A percentile compares a stretch with the other conserved stretches of the same genome.
Conservation (phyloP, 1,284 basidiomycete genomes). For the Violaceomyces palustris region DNA sequence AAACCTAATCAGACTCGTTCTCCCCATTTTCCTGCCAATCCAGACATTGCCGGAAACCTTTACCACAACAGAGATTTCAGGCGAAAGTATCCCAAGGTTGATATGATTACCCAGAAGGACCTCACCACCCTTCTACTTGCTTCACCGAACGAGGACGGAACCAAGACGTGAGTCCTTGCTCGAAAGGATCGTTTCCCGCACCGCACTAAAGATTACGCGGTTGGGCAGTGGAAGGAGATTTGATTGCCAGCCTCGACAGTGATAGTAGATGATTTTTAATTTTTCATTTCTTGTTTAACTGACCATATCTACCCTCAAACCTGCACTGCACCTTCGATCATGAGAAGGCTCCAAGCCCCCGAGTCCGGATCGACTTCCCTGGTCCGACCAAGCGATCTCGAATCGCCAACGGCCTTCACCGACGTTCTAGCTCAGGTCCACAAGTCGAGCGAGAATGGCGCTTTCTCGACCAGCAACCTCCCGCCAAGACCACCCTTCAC, state of each 20-base stretch:
- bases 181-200: too few relatives aligned
- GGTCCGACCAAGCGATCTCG: conserved; percentile 43
- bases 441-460: conserved; percentile 14
- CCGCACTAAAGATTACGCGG: too few relatives aligned
- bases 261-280: too few relatives aligned
- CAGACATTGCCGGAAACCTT: conserved; percentile 37
- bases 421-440: conserved; percentile 49
- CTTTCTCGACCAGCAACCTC: conserved; percentile 43
- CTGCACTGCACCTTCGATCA: too few relatives aligned
- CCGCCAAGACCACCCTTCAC: conserved; percentile 49
- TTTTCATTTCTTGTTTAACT: too few relatives aligned
- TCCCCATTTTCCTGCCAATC: too few relatives aligned
- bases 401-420: conserved; percentile 49
- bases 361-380: conserved; percentile 38
- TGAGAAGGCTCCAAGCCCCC: conserved; percentile 42
- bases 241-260: too few relatives aligned
- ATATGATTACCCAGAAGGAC: conserved; percentile 50
- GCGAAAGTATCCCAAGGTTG: conserved; percentile 77
- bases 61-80: conserved; percentile 95
- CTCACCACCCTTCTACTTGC: conserved; percentile 72
- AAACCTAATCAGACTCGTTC: too few relatives aligned
- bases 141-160: conserved; percentile 61
- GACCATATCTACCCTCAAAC: too few relatives aligned
- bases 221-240: too few relatives aligned
- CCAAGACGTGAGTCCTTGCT: conserved; percentile 44